Evolutionary conservation across 1,284 basidiomycete genomes (phyloP), one percentile per base, ranked within the genome.

Genomic region (Lignosus rhinocerotis): DNA sequence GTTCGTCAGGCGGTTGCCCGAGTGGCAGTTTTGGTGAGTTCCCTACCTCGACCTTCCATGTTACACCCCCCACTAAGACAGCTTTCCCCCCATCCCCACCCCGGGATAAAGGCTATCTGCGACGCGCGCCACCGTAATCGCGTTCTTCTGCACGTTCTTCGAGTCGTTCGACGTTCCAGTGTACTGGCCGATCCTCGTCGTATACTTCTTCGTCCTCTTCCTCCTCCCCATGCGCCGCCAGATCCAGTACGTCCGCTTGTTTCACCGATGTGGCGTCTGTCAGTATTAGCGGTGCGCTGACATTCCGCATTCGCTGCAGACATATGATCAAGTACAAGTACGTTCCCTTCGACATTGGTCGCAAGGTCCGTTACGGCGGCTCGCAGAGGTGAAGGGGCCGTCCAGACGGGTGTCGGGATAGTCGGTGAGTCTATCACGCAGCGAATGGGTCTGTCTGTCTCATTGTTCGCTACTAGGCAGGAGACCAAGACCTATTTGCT

Each of bases 311-410:
- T 39, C 31, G 25, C 36, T 43, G 32, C 72, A 96, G 94, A 70
- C 96, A 98, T 76, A 98, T 98, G 96, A 92, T 97, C 81, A 96
- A 96, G 76, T 98, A 98, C 81, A 94, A 93, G 73, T 96, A 94
- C 75, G 77, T 96, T 55, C 94, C 94, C 36, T 96, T 94, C 75
- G 94, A 96, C 70, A 82, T 96, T 64, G 94, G 94, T 16, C 85
- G 93, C 66, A 96, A 96, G 76, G 80, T 87, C 57, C 85, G 86
- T 50, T 94, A 94, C 64, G 87, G 87, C 39, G 57, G 56, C 19
- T 33, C 51, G 32, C 46, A 48, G n/a, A 51, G 57, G 48, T 62
- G 57, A 58, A 14, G 21, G 21, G 17, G 2, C 9, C 21, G 21
- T 3, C 16, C 38, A 49, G 69, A 66, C 66, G 69, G 52, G 55